Conservation (phyloP, 768 basidiomycete species). For the Boletales sp. region DNA sequence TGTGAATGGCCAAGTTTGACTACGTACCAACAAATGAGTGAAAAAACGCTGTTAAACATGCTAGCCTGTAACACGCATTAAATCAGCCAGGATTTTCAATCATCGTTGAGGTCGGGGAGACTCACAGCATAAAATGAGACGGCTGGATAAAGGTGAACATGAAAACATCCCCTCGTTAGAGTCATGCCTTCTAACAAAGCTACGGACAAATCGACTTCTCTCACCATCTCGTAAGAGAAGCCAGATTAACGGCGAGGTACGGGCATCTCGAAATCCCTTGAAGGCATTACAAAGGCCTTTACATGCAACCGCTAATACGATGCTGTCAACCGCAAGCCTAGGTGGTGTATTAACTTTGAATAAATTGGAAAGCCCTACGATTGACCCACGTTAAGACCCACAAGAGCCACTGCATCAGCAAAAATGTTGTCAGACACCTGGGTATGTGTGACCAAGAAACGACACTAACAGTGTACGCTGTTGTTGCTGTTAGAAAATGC, state of each 20-base stretch:
- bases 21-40: constrained; percentile 10
- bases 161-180: not conserved
- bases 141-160: not conserved
- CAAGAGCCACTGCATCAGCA: constrained; percentile 6
- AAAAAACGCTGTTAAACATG: constrained; percentile 2
- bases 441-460: not conserved
- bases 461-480: constrained; percentile 7
- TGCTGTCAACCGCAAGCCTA: constrained; percentile 7
- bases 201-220: not conserved
- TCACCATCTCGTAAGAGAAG: constrained; percentile 9
- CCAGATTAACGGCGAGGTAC: constrained; percentile 2
- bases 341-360: not conserved
- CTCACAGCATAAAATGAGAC: constrained; percentile 12
- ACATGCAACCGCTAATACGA: constrained; percentile 2
- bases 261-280: not conserved
- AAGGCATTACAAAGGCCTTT: constrained; percentile 1
- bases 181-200: not conserved
- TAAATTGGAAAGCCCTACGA: too few relatives aligned
- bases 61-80: constrained; percentile 2
- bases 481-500: not conserved
- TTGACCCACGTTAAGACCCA: constrained; percentile 7
- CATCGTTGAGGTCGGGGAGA: not conserved
- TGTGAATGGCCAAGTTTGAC: too few relatives aligned
- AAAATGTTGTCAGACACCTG: not conserved
- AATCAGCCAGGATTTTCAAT: not conserved